Conservation (phyloP, 2,329 filamentous ascomycete species). For the Diaporthe longicolla region DNA sequence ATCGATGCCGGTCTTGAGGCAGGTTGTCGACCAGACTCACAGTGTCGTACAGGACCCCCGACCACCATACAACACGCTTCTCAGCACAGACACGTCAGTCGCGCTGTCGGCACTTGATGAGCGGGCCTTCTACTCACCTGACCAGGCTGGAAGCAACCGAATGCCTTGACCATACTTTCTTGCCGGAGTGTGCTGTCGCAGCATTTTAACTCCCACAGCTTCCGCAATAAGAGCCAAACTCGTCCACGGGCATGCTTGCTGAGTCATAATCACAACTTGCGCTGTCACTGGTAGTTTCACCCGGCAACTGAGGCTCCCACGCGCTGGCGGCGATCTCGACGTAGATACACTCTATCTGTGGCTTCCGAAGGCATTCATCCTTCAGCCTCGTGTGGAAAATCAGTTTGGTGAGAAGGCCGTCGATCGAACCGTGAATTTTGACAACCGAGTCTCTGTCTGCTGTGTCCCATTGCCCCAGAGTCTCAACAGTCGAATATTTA, state of each 20-base stretch:
- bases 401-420: not conserved
- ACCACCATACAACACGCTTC: slow-evolving; percentile 1
- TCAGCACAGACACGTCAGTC: not conserved
- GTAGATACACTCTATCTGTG: slow-evolving; percentile 12
- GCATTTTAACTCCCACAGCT: not conserved
- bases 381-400: not conserved
- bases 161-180: not conserved
- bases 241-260: not conserved
- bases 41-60: not conserved
- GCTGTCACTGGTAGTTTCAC: not conserved
- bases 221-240: not conserved
- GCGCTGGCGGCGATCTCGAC: slow-evolving; percentile 1
- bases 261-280: not conserved
- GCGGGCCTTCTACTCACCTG: not conserved
- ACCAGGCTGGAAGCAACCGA: not conserved
- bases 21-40: not conserved
- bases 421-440: not conserved
- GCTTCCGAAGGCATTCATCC: not conserved
- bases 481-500: not conserved
- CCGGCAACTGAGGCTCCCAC: not conserved
- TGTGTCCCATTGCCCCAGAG: slow-evolving; percentile 18
- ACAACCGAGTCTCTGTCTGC: not conserved
- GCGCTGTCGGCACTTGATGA: not conserved
- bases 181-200: not conserved
- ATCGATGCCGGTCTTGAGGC: slow-evolving; percentile 1